phyloP scores from a whole-genome alignment of 768 basidiomycete genomes.

The Russula sp. region DNA sequence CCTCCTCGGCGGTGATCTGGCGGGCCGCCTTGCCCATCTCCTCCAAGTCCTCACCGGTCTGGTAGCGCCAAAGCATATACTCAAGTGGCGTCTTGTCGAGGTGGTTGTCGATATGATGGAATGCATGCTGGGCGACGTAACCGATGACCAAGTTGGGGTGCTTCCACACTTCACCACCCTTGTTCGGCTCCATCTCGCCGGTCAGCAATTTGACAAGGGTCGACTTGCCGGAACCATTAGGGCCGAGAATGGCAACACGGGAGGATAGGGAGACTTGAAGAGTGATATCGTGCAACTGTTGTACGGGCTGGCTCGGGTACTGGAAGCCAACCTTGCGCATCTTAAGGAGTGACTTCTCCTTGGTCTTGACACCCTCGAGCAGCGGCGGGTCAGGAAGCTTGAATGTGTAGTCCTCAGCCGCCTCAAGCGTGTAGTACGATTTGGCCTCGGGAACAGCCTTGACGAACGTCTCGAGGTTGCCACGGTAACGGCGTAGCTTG shows the following conservation, averaged over 20 bases:
- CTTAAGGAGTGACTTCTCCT: conserved; percentile 95
- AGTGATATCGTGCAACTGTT: conserved; percentile 91
- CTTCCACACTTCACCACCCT: conserved; percentile 97
- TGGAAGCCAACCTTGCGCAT: conserved; percentile 98
- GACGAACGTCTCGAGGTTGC: conserved; percentile 93
- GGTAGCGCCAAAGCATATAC: conserved; percentile 99
- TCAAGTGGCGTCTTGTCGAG: conserved; percentile 98
- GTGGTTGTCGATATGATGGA: conserved; percentile 99
- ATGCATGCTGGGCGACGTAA: conserved; percentile 98
- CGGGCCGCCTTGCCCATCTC: conserved; percentile 91
- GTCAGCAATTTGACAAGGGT: conserved; percentile 96
- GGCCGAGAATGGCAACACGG: conserved; percentile 96
- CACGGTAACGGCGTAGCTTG: conserved; percentile 93
- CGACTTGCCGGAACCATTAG: conserved; percentile 98
- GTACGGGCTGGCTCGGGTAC: conserved; percentile 79
- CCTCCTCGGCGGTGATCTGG: conserved; percentile 81
- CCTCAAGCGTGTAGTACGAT: conserved; percentile 95
- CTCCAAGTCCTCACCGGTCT: conserved; percentile 98
- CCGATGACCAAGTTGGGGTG: conserved; percentile 99
- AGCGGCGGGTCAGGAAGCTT: conserved; percentile 96
- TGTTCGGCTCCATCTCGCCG: conserved; percentile 94
- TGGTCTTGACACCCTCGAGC: conserved; percentile 99
- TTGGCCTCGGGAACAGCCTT: conserved; percentile 93
- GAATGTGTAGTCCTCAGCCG: conserved; percentile 96
- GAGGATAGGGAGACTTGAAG: conserved; percentile 97